Conservation (phyloP, 2,329 filamentous ascomycete species). For the Sclerotiophoma versabilis region DNA sequence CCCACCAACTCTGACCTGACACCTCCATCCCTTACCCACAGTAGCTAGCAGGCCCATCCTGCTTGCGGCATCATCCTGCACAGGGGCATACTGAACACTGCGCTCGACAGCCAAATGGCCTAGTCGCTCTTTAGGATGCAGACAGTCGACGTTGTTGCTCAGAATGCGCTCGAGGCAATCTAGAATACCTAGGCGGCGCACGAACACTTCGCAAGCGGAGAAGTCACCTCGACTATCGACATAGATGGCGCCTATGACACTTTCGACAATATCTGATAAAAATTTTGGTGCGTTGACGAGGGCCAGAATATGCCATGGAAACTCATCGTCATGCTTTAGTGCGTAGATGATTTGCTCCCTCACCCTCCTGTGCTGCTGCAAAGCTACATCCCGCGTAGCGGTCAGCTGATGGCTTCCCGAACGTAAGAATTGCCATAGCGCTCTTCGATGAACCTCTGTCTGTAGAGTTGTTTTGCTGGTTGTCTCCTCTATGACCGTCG, state of each 20-base stretch:
- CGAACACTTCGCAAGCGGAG: slow-evolving; percentile 63
- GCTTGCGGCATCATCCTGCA: slow-evolving; percentile 10
- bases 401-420: slow-evolving; percentile 60
- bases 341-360: slow-evolving; percentile 58
- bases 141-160: slow-evolving; percentile 57
- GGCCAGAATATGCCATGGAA: slow-evolving; percentile 79
- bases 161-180: slow-evolving; percentile 68
- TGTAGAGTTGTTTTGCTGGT: slow-evolving; percentile 43
- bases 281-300: slow-evolving; percentile 55
- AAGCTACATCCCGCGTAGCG: slow-evolving; percentile 54
- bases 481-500: slow-evolving; percentile 47
- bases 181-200: slow-evolving; percentile 71
- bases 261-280: slow-evolving; percentile 70
- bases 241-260: slow-evolving; percentile 81
- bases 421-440: slow-evolving; percentile 75
- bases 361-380: slow-evolving; percentile 58
- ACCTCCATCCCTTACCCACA: slow-evolving; percentile 31
- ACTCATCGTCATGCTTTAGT: slow-evolving; percentile 61
- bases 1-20: slow-evolving; percentile 46
- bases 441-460: slow-evolving; percentile 38
- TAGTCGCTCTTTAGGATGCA: slow-evolving; percentile 72
- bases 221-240: slow-evolving; percentile 65
- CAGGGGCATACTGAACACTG: slow-evolving; percentile 61
- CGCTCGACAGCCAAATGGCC: slow-evolving; percentile 63
- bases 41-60: background rate